Conservation (phyloP, 768 basidiomycete species). For the Peribolospora baueri region DNA sequence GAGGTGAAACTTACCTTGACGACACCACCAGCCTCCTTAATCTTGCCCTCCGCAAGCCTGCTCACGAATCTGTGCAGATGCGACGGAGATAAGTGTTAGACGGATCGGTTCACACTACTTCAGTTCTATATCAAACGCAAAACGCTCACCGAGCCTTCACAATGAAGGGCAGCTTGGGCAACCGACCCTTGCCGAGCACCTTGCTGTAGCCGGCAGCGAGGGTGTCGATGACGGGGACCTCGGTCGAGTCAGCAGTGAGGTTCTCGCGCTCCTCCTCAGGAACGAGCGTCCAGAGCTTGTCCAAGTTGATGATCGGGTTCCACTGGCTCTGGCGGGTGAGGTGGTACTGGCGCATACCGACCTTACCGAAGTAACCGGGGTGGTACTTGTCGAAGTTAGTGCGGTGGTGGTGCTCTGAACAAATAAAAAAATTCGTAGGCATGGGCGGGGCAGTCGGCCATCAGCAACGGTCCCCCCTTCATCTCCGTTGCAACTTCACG, state of each 20-base stretch:
- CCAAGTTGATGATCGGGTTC: slow-evolving; percentile 94
- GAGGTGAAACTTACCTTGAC: slow-evolving; percentile 28
- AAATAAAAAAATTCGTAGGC: background rate
- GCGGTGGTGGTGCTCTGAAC: slow-evolving; percentile 60
- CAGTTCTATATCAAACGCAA: slow-evolving; percentile 11
- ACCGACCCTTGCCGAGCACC: slow-evolving; percentile 81
- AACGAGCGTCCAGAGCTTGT: slow-evolving; percentile 85
- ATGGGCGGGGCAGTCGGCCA: background rate
- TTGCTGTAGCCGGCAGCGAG: slow-evolving; percentile 52
- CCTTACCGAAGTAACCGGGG: slow-evolving; percentile 86
- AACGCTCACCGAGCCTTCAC: slow-evolving; percentile 78
- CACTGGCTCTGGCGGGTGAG: slow-evolving; percentile 69
- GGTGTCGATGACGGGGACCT: slow-evolving; percentile 88
- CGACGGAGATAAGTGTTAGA: too few relatives aligned
- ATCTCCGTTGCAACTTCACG: background rate
- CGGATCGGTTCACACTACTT: too few relatives aligned
- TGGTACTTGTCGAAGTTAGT: slow-evolving; percentile 40
- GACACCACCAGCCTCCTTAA: slow-evolving; percentile 63
- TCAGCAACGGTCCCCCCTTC: background rate
- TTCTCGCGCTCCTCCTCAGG: slow-evolving; percentile 60
- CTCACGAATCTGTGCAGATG: slow-evolving; percentile 7
- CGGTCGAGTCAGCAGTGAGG: slow-evolving; percentile 42
- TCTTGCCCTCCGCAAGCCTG: slow-evolving; percentile 17
- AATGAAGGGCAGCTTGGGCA: slow-evolving; percentile 73
- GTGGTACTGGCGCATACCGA: slow-evolving; percentile 98